Evolutionary conservation across 345 rosid genomes (phyloP).

Genomic region (Citrus hindsii): DNA sequence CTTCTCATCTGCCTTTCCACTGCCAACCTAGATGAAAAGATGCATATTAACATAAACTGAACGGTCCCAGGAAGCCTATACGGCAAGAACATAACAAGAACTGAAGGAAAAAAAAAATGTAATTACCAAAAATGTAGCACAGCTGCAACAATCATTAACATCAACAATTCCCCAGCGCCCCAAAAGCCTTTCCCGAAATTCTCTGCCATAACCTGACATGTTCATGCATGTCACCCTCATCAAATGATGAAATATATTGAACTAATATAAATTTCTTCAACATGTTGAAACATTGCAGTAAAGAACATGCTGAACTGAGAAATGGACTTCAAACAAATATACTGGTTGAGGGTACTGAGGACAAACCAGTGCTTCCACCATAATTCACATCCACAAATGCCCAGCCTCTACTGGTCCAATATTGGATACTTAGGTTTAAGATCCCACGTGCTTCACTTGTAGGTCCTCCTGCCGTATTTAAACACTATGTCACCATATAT

Average conservation of each 20-base stretch:
- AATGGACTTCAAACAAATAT: not conserved
- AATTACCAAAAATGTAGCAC: slow-evolving; percentile 83
- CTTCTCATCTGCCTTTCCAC: slow-evolving; percentile 65
- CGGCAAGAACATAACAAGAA: not conserved
- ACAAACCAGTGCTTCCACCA: slow-evolving; percentile 99
- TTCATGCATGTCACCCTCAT: slow-evolving; percentile 9
- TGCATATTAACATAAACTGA: slow-evolving; percentile 1
- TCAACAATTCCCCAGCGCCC: slow-evolving; percentile 88
- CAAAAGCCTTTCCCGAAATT: slow-evolving; percentile 82
- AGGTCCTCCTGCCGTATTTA: slow-evolving; percentile 74
- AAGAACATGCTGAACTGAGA: not conserved
- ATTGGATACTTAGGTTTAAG: slow-evolving; percentile 72
- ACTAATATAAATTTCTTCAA: not conserved
- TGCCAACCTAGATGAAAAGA: slow-evolving; percentile 56
- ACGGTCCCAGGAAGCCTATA: not conserved
- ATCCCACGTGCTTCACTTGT: slow-evolving; percentile 76
- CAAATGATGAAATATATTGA: not conserved
- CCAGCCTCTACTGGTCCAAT: slow-evolving; percentile 99
- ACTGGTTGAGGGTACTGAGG: slow-evolving; percentile 3
- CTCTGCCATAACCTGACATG: slow-evolving; percentile 82
- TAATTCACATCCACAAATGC: slow-evolving; percentile 93
- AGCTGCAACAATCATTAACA: slow-evolving; percentile 93
- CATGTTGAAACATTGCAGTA: not conserved
- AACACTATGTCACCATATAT: not conserved
- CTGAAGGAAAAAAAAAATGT: not conserved